phyloP scores from a whole-genome alignment of 257 asterid species.

The Petrea volubilis region DNA sequence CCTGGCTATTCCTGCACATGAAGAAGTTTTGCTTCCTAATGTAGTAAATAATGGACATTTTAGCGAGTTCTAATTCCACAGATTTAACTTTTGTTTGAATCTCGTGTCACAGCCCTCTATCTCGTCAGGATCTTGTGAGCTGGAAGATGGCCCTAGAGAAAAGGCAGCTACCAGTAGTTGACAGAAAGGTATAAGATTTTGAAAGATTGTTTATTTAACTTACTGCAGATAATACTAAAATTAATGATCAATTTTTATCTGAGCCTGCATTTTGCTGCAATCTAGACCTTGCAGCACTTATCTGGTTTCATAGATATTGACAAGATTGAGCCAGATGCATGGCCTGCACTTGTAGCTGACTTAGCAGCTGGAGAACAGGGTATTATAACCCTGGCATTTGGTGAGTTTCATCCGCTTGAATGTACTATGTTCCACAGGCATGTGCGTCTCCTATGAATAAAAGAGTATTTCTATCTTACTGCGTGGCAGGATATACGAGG shows the following conservation, averaged over 20 bases:
- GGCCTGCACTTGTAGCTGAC: slow-evolving; percentile 98
- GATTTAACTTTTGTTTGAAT: slow-evolving; percentile 15
- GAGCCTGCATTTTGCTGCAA: slow-evolving; percentile 23
- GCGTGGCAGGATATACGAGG: slow-evolving; percentile 81
- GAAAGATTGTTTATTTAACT: slow-evolving; percentile 13
- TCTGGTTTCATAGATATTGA: slow-evolving; percentile 93
- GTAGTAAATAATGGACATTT: slow-evolving; percentile 9
- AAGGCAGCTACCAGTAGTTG: slow-evolving; percentile 82
- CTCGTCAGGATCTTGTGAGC: slow-evolving; percentile 98
- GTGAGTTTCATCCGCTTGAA: slow-evolving; percentile 44
- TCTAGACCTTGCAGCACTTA: slow-evolving; percentile 73
- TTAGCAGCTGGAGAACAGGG: slow-evolving; percentile 88
- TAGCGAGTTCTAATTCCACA: slow-evolving; percentile 17
- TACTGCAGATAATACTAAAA: slow-evolving; percentile 5
- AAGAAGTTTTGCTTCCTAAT: slow-evolving; percentile 17
- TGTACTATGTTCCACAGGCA: slow-evolving; percentile 8
- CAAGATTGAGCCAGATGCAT: slow-evolving; percentile 93
- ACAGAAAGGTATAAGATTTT: slow-evolving; percentile 64
- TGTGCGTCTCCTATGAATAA: slow-evolving; percentile 14
- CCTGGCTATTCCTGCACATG: neutral
- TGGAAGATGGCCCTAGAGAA: slow-evolving; percentile 98
- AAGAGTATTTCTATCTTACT: slow-evolving; percentile 1
- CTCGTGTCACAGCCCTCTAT: slow-evolving; percentile 61
- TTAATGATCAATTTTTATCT: slow-evolving; percentile 19
- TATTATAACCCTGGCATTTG: slow-evolving; percentile 82